phyloP scores from a whole-genome alignment of 2,329 filamentous ascomycete genomes.

The Calonectria hawksworthii region DNA sequence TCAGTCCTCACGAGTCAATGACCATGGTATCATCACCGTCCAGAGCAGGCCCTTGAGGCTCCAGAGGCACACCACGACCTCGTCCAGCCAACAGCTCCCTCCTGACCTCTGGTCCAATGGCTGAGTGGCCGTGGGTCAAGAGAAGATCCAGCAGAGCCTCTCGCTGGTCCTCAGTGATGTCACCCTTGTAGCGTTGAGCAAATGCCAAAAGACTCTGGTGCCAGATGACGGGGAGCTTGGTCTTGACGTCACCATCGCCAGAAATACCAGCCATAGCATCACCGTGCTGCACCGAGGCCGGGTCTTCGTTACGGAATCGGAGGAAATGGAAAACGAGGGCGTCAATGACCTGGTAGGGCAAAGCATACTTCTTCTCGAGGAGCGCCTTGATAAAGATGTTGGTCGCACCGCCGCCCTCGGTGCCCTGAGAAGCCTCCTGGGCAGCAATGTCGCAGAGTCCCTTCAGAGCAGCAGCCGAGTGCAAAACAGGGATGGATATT shows the following conservation, averaged over 20 bases:
- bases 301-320: conserved; percentile 82
- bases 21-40: conserved; percentile 96
- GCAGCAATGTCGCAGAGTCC: conserved; percentile 95
- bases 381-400: conserved; percentile 96
- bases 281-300: conserved; percentile 63
- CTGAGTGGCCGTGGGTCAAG: conserved; percentile 85
- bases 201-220: conserved; percentile 95
- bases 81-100: conserved; percentile 90
- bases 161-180: conserved; percentile 95
- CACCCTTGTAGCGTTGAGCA: conserved; percentile 93
- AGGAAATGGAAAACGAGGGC: conserved; percentile 97
- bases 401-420: conserved; percentile 89
- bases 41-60: conserved; percentile 66
- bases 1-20: conserved; percentile 63
- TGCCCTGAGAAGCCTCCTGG: conserved; percentile 85
- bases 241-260: conserved; percentile 64
- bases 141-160: conserved; percentile 92
- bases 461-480: conserved; percentile 92
- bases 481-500: conserved; percentile 89
- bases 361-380: conserved; percentile 95
- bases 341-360: conserved; percentile 95
- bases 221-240: conserved; percentile 91
- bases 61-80: conserved; percentile 80
- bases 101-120: conserved; percentile 92
- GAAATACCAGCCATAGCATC: conserved; percentile 67